Percentiles rank a stretch among this genome's conserved stretches.
phyloP scores from a whole-genome alignment of 768 basidiomycete species.

The Hydnum rufescens region DNA sequence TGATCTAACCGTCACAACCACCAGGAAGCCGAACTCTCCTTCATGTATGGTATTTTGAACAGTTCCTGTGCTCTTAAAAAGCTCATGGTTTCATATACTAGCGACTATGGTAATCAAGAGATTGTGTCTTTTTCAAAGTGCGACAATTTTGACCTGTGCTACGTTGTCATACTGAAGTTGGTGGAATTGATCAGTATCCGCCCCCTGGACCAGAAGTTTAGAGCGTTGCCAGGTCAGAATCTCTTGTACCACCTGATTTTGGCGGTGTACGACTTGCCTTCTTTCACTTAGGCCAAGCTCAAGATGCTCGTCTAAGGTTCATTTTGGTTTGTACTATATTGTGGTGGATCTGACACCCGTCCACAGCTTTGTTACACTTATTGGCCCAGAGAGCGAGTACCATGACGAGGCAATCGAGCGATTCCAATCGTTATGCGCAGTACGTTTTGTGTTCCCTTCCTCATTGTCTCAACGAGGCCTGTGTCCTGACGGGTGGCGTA shows the following conservation, averaged over 20 bases:
- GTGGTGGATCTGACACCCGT: slow-evolving; percentile 1
- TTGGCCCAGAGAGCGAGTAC: slow-evolving; percentile 69
- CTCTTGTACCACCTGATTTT: neutral
- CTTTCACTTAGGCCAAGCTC: slow-evolving; percentile 32
- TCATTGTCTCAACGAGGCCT: neutral
- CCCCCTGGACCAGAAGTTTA: slow-evolving; percentile 80
- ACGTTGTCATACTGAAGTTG: neutral
- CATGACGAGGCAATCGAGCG: slow-evolving; percentile 65
- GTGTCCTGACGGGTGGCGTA: slow-evolving; percentile 8
- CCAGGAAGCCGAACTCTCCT: slow-evolving; percentile 73
- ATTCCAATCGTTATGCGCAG: slow-evolving; percentile 66
- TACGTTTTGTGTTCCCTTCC: slow-evolving; percentile 7
- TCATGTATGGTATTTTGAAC: slow-evolving; percentile 29
- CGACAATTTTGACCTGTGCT: neutral
- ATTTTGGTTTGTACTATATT: slow-evolving; percentile 5
- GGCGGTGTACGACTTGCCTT: neutral
- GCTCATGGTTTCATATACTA: neutral
- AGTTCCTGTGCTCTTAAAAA: neutral
- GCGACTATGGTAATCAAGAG: slow-evolving; percentile 89
- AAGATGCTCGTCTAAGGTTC: slow-evolving; percentile 79
- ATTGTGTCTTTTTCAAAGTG: slow-evolving; percentile 40
- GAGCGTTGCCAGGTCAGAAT: slow-evolving; percentile 51
- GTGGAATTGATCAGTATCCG: slow-evolving; percentile 37
- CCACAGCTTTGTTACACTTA: slow-evolving; percentile 67
- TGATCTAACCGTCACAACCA: neutral